Evolutionary conservation across 225 moss, liverwort and hornwort genomes (phyloP), one percentile per base, ranked within the genome.

Genomic region (Asterella californica): DNA sequence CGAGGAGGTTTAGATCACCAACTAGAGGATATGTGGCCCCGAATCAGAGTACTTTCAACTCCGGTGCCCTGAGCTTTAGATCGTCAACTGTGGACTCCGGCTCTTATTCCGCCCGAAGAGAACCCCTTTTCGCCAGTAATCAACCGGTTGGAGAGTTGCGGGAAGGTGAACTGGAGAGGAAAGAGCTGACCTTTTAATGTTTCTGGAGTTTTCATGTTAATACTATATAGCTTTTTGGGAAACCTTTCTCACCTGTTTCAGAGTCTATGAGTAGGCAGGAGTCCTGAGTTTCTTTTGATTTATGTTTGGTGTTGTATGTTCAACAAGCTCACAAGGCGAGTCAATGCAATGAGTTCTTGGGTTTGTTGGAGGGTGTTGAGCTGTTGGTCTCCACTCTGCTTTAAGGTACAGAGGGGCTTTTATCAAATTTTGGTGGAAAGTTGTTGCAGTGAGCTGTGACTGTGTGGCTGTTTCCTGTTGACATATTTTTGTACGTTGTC

Each of bases 41-140:
- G 36, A 87, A 88, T 72, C 74, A 87, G 73, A 34, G 62, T 15
- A n/a, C 84, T 54, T 94, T 91, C 76, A 89, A 85, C 8, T 80
- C 86, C 69, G 90, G 79, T 64, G 86, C 96, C 46, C 85, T 90
- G 78, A 90, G 84, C 70, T 94, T 90, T 81, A 84, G 86, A 22
- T 73, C 85, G 21, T 69, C 89, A 8, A 72, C 88, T 11, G 82
- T 89, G 21, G 91, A 93, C 36, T 84, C 90, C 27, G 90, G 87
- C 52, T 84, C 81, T 34, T 94, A 89, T 53, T 88, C 88, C 74
- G 77, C 91, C 5, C 85, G 91, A 46, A 90, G 94, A 54, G 91
- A 92, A 76, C 90, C 96, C 38, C 89, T 91, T 63, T 96, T 94
- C 85, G 77, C 91, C 76, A 88, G 87, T 77, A 83, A 75, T 60